Evolutionary conservation across 2,329 filamentous ascomycete genomes (phyloP).

Genomic region (Cercospora sesami): DNA sequence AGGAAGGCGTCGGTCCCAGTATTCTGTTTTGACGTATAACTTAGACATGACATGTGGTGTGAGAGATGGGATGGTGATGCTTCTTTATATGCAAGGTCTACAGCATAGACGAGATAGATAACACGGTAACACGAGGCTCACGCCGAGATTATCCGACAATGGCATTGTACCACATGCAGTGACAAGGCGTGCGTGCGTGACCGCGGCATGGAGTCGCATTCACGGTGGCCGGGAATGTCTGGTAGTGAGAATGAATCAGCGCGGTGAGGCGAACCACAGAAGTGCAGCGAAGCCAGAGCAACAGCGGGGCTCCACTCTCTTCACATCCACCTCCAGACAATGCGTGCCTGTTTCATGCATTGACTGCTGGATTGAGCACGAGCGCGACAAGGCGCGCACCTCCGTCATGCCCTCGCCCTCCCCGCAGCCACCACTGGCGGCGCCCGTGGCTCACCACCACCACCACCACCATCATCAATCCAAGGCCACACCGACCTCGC

Average conservation of each 20-base stretch:
- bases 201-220: not conserved
- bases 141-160: conserved; percentile 8
- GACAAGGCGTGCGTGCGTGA: not conserved
- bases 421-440: not conserved
- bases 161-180: not conserved
- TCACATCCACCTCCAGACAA: not conserved
- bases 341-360: conserved; percentile 5
- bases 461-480: conserved; percentile 3
- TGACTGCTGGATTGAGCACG: conserved; percentile 2
- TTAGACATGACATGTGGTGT: not conserved
- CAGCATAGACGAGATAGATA: conserved; percentile 4
- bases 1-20: not conserved
- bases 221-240: not conserved
- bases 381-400: conserved; percentile 4
- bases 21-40: not conserved
- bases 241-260: not conserved
- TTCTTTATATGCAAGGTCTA: not conserved
- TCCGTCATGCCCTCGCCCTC: conserved; percentile 11
- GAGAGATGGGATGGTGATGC: not conserved
- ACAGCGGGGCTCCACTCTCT: conserved; percentile 1
- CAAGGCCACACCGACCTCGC: conserved; percentile 8
- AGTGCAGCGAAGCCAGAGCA: not conserved
- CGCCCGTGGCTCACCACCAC: not conserved
- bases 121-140: conserved; percentile 1
- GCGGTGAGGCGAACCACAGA: not conserved